Evolutionary conservation across 192 early-diverging fungal species (phyloP).

Genomic region (Borealophlyctis nickersoniae): DNA sequence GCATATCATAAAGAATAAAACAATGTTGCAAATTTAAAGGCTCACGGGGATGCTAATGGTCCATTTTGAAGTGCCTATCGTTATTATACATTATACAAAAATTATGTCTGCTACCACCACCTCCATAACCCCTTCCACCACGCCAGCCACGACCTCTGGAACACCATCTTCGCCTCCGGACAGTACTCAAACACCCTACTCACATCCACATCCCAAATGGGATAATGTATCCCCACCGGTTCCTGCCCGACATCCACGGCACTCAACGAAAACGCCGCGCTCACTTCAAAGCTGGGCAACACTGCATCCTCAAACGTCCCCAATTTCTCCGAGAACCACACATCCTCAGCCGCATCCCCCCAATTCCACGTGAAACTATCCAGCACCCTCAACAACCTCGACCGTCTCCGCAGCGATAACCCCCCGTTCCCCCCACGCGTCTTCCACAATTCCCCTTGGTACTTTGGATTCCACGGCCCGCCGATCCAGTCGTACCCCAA

Average conservation of each 20-base stretch:
- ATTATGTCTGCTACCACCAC: too few relatives aligned
- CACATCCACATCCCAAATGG: too few relatives aligned
- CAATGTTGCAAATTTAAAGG: too few relatives aligned
- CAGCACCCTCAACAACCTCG: constrained; percentile 13
- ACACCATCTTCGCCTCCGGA: too few relatives aligned
- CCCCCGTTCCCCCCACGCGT: constrained; percentile 29
- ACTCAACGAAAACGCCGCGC: constrained; percentile 8
- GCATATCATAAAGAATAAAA: too few relatives aligned
- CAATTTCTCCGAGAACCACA: constrained; percentile 16
- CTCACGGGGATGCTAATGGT: too few relatives aligned
- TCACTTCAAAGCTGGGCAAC: constrained; percentile 19
- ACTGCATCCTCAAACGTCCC: constrained; percentile 12
- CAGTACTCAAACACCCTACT: too few relatives aligned
- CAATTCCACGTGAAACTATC: constrained; percentile 9
- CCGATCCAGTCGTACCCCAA: constrained; percentile 21
- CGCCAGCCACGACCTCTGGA: too few relatives aligned
- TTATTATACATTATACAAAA: too few relatives aligned
- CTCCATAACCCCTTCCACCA: too few relatives aligned
- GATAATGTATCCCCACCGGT: constrained; percentile 21
- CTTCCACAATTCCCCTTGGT: too few relatives aligned
- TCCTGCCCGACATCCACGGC: constrained; percentile 2
- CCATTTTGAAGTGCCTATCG: too few relatives aligned
- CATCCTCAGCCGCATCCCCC: constrained; percentile 12
- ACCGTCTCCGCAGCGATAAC: constrained; percentile 17
- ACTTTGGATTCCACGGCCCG: constrained; percentile 19